A percentile compares a stretch with the other conserved stretches of the same genome.
phyloP scores from a whole-genome alignment of 2,329 filamentous ascomycete species.

The Colletotrichum sp. region DNA sequence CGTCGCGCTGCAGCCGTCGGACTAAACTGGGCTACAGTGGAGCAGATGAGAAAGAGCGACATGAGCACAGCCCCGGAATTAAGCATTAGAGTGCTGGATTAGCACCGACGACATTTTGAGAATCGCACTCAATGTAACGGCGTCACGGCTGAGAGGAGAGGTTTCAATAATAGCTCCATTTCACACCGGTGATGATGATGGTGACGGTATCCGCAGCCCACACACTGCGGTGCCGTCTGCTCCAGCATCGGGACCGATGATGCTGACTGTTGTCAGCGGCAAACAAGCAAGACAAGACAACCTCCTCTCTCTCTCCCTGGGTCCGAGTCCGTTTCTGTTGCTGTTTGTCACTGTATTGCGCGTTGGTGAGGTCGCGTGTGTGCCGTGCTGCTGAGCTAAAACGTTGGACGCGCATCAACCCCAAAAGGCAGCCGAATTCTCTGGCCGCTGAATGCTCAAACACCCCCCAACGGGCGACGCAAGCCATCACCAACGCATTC shows the following conservation, averaged over 20 bases:
- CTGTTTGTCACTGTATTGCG: background rate
- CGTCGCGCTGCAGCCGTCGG: background rate
- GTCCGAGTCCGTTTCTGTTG: background rate
- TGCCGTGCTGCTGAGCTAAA: background rate
- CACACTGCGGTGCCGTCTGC: background rate
- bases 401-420: background rate
- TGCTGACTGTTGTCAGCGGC: background rate
- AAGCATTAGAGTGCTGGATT: background rate
- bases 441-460: background rate
- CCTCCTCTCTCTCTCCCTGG: background rate
- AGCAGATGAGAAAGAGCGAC: background rate
- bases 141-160: background rate
- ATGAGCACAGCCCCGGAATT: slow-evolving; percentile 9
- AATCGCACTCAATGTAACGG: background rate
- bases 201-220: background rate
- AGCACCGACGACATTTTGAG: background rate
- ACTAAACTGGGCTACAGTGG: slow-evolving; percentile 4
- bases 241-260: background rate
- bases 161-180: background rate
- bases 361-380: background rate
- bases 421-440: slow-evolving; percentile 16
- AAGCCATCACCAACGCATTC: background rate
- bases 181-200: background rate
- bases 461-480: background rate
- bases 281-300: background rate